These are phyloP conservation scores for Nothophoma quercina DNA, from an alignment of 2,329 filamentous ascomycete genomes.

Conservation along the genomic window DNA sequence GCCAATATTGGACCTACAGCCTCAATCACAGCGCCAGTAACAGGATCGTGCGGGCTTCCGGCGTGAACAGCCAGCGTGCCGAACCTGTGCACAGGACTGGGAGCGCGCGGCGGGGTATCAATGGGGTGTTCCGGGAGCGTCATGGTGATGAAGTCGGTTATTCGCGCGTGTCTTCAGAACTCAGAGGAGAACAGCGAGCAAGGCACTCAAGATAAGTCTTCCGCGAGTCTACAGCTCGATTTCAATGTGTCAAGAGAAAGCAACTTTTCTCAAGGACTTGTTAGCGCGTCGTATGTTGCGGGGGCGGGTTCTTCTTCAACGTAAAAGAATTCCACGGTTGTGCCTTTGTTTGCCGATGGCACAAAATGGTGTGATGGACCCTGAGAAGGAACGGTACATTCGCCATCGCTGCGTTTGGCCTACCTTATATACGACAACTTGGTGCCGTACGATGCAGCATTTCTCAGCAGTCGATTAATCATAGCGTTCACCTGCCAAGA, in stretches of 20 bases:
- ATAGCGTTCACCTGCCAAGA: conserved; percentile 17
- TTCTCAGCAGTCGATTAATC: conserved; percentile 38
- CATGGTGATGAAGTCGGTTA: conserved; percentile 34
- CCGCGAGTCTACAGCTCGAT: conserved; percentile 11
- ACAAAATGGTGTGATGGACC: conserved; percentile 27
- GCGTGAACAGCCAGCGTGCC: conserved; percentile 95
- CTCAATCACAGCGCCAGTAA: conserved; percentile 94
- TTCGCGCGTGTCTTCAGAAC: neutral
- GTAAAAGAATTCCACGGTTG: conserved; percentile 10
- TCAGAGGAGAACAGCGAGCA: neutral
- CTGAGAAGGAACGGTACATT: neutral
- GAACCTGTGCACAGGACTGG: conserved; percentile 80
- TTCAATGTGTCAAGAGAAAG: conserved; percentile 19
- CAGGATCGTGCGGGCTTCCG: conserved; percentile 86
- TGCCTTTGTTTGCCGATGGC: conserved; percentile 35
- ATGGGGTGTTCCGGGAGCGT: conserved; percentile 62
- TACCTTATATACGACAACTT: conserved; percentile 18
- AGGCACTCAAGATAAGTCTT: conserved; percentile 4
- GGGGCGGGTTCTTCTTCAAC: conserved; percentile 20
- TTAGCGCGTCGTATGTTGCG: conserved; percentile 23
- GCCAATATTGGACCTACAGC: conserved; percentile 58
- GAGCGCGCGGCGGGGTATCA: conserved; percentile 75
- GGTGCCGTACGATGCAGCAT: conserved; percentile 21
- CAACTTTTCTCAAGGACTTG: conserved; percentile 22
- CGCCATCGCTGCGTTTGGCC: conserved; percentile 6